Evolutionary conservation across 2,329 filamentous ascomycete species (phyloP).

Genomic region (Claviceps spartinae): DNA sequence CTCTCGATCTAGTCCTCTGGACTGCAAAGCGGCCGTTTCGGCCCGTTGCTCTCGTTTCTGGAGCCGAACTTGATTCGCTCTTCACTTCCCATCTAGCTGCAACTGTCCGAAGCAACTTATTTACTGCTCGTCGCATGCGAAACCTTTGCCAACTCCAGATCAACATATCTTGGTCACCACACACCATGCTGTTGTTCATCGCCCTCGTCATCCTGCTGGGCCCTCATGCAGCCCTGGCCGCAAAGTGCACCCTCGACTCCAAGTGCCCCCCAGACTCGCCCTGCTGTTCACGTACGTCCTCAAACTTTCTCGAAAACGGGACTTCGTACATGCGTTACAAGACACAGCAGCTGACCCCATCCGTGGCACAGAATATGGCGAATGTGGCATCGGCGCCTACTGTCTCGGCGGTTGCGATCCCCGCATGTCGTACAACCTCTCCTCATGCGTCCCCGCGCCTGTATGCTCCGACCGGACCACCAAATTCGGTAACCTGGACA

Average conservation of each 20-base stretch:
- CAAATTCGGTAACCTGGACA: constrained; percentile 58
- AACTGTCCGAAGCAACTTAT: too few relatives aligned
- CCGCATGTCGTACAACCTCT: constrained; percentile 64
- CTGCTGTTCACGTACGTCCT: constrained; percentile 63
- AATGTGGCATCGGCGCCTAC: constrained; percentile 88
- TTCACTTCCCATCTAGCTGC: too few relatives aligned
- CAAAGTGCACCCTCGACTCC: constrained; percentile 32
- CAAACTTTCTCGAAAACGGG: neutral
- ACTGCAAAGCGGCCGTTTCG: too few relatives aligned
- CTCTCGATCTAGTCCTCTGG: too few relatives aligned
- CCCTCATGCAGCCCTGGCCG: constrained; percentile 17
- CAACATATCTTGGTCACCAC: neutral
- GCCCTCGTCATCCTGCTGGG: constrained; percentile 19
- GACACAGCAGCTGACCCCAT: constrained; percentile 8
- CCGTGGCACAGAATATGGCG: constrained; percentile 58
- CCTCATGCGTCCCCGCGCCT: constrained; percentile 75
- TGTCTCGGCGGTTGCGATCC: constrained; percentile 94
- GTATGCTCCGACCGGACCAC: constrained; percentile 65
- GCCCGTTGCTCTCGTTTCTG: too few relatives aligned
- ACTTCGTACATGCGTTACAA: neutral
- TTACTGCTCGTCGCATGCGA: too few relatives aligned
- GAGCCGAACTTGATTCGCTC: too few relatives aligned
- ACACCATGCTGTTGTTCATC: constrained; percentile 20
- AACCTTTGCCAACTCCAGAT: neutral
- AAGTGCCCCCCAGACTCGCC: constrained; percentile 61